Base-by-base conservation (phyloP, 108 stramenopile genomes). In the Cyclostephanos tholiformis region DNA sequence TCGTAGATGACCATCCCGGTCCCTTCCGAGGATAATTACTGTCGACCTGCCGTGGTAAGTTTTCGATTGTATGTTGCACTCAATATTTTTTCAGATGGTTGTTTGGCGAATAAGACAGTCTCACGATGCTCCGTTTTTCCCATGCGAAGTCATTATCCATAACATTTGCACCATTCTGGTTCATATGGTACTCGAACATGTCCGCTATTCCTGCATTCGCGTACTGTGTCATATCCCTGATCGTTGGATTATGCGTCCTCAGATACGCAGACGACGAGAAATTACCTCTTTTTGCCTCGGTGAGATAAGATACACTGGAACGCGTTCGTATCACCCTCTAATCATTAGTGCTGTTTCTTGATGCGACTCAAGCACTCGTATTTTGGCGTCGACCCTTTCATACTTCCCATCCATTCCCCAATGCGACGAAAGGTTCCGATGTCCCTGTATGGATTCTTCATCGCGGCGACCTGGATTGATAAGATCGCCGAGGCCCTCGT, bases 381-480 rank as follows among this genome's bases (percentile, higher is more conserved):
- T 14, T 43, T 52, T 57, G 49, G 20, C 29, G 32, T 22, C 20
- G 23, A 36, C 39, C 19, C 35, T 26, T 60, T 20, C 29, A 27
- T 49, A 36, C 41, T 39, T 26, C 27, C 16, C 41, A 9, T 46
- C 44, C n/a, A n/a, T n/a, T n/a, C n/a, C n/a, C 16, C 44, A 46
- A 17, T 14, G 16, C 44, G 16, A 46, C 3, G 20, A 20, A 17
- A 75, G 56, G 60, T 73, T 4, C 84, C 84, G 9, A 51, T 84
- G 35, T 74, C 82, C 0, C 38, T 86, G 16, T 69, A 77, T 50
- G 87, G 85, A 23, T 88, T 88, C 44, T 69, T 88, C 30, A 63
- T 74, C 6, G 77, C 84, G 53, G 86, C 86, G 52, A 75, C 81
- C 0, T 92, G 91, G 93, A 89, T 94, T 52, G 83, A 91, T 72